phyloP scores from a whole-genome alignment of 768 basidiomycete species.

The Rhodotorula paludigena region DNA sequence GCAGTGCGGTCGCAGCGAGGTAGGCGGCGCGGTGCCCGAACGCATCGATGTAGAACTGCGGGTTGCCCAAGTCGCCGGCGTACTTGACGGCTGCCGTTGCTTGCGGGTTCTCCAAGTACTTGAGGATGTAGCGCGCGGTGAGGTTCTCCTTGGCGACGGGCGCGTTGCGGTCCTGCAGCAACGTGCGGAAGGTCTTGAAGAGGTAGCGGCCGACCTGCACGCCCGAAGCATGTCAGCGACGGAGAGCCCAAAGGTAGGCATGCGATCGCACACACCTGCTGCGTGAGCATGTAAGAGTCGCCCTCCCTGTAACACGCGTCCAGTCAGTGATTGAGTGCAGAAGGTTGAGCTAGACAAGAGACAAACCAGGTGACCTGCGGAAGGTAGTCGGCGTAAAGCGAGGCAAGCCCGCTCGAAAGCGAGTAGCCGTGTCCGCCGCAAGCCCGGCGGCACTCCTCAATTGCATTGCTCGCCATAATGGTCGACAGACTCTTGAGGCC shows the following conservation, averaged over 20 bases:
- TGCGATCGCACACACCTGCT: too few species aligned
- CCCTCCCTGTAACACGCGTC: not conserved
- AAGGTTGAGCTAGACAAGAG: not conserved
- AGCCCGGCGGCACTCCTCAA: slow-evolving; percentile 44
- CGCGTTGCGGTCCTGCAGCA: slow-evolving; percentile 29
- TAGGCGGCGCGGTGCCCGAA: slow-evolving; percentile 43
- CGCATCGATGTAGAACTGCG: slow-evolving; percentile 40
- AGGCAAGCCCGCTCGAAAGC: slow-evolving; percentile 39
- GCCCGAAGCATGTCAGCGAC: too few species aligned
- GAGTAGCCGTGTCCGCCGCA: slow-evolving; percentile 45
- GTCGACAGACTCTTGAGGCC: slow-evolving; percentile 42
- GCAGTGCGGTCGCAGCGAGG: slow-evolving; percentile 37
- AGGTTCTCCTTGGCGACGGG: slow-evolving; percentile 24
- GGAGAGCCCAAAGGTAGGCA: too few species aligned
- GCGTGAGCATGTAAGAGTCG: slow-evolving; percentile 31
- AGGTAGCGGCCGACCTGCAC: slow-evolving; percentile 42
- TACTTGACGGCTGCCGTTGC: slow-evolving; percentile 36
- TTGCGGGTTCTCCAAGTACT: slow-evolving; percentile 33
- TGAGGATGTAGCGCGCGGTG: slow-evolving; percentile 37
- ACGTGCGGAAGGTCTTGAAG: slow-evolving; percentile 34
- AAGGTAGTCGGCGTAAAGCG: slow-evolving; percentile 40
- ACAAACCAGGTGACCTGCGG: slow-evolving; percentile 42
- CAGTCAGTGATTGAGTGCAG: not conserved
- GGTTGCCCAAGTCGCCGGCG: slow-evolving; percentile 37
- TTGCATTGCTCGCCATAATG: slow-evolving; percentile 39